Evolutionary conservation across 108 stramenopile genomes (phyloP).

Genomic region (Fistulifera pelliculosa): DNA sequence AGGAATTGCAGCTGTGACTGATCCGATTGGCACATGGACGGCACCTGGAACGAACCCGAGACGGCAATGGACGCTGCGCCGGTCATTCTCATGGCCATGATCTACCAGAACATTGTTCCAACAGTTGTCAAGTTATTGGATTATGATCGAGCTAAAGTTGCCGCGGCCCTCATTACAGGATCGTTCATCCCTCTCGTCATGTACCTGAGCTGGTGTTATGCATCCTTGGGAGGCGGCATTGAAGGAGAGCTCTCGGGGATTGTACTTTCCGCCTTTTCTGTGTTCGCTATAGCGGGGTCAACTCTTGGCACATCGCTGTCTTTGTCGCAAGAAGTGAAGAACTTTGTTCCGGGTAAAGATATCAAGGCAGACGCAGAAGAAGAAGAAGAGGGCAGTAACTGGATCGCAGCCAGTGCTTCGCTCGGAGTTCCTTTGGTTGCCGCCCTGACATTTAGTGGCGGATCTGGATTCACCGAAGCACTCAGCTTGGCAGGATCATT

Average conservation of each 20-base stretch:
- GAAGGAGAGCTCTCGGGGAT: constrained; percentile 16
- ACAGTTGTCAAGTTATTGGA: constrained; percentile 50
- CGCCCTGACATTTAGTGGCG: constrained; percentile 3
- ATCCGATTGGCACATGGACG: constrained; percentile 31
- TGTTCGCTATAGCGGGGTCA: constrained; percentile 47
- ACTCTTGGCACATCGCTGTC: constrained; percentile 45
- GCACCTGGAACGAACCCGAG: constrained; percentile 14
- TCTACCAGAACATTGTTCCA: constrained; percentile 78
- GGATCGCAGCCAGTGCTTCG: background rate
- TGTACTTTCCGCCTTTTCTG: constrained; percentile 38
- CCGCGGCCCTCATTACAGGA: constrained; percentile 44
- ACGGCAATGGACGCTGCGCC: constrained; percentile 29
- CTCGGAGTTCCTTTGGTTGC: constrained; percentile 9
- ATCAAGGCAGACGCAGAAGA: background rate
- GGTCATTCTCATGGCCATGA: constrained; percentile 38
- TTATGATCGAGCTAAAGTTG: constrained; percentile 48
- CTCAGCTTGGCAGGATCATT: constrained; percentile 35
- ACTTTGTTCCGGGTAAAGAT: constrained; percentile 7
- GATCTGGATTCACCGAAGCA: constrained; percentile 12
- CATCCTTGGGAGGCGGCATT: constrained; percentile 24
- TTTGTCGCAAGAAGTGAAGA: constrained; percentile 52
- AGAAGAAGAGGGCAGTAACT: background rate
- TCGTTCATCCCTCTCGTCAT: constrained; percentile 52
- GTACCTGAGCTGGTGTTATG: constrained; percentile 62
- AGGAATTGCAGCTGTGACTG: constrained; percentile 37